A percentile compares a stretch with the other conserved stretches of the same genome.
Conservation (phyloP, 2,329 filamentous ascomycete genomes). For the Saccharata proteae region DNA sequence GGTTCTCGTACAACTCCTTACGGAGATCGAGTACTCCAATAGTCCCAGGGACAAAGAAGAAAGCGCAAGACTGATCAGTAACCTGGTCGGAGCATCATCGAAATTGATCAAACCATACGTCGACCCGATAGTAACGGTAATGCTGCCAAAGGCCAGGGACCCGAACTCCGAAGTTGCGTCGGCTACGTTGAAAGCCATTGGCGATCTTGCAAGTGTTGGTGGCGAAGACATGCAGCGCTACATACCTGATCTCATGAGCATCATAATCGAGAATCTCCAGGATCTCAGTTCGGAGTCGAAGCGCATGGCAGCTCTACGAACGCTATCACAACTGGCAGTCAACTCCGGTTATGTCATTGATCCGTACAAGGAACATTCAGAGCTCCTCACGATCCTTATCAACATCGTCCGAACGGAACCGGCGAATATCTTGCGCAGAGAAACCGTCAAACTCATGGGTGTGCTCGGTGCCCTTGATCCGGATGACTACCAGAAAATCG, state of each 20-base stretch:
- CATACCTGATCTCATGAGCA: conserved; percentile 83
- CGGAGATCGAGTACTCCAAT: conserved; percentile 91
- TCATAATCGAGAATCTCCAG: conserved; percentile 87
- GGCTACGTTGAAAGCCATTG: conserved; percentile 89
- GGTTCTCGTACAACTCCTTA: conserved; percentile 88
- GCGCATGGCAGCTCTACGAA: conserved; percentile 80
- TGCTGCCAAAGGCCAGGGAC: conserved; percentile 88
- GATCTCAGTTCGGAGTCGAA: conserved; percentile 86
- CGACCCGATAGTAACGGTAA: conserved; percentile 85
- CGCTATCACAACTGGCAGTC: conserved; percentile 82
- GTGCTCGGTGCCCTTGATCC: conserved; percentile 91
- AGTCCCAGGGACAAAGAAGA: conserved; percentile 92
- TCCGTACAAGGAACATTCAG: conserved; percentile 88
- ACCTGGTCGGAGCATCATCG: conserved; percentile 86
- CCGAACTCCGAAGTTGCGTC: conserved; percentile 77
- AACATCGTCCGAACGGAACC: conserved; percentile 91
- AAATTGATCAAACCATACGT: conserved; percentile 92
- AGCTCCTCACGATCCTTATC: conserved; percentile 83
- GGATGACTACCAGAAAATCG: conserved; percentile 90
- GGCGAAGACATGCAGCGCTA: conserved; percentile 90
- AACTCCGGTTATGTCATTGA: conserved; percentile 97
- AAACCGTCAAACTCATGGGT: conserved; percentile 93
- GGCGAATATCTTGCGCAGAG: conserved; percentile 71
- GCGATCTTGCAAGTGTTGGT: conserved; percentile 85
- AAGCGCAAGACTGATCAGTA: conserved; percentile 81